Evolutionary conservation across 345 rosid species (phyloP), one percentile per base, ranked within the genome.

Genomic region (Boechera retrofracta): DNA sequence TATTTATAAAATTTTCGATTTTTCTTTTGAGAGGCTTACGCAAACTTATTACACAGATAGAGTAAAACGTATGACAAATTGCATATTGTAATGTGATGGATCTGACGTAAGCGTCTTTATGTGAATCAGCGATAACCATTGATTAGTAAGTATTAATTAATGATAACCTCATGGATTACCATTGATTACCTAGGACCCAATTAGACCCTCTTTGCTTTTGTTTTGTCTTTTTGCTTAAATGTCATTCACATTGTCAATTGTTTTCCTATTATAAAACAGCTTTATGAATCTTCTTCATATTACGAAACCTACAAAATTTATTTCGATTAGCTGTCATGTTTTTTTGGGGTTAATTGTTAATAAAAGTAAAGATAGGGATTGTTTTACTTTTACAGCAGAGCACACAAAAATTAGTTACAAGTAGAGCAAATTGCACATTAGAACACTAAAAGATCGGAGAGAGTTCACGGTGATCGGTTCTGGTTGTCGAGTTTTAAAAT

Each of bases 61-160:
- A 75, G 54, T 58, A n/a, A 58, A 60, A 75, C 59, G 66, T 35
- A 56, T 66, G 41, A 47, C 42, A 47, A 45, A 24, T 16, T 48
- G 29, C 38, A 35, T 65, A 9, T 44, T 65, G 16, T 11, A 24
- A 35, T n/a, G 45, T 9, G 77, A 64, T 32, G 56, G 57, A 29
- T 41, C 32, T 62, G 63, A 73, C 33, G 69, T 64, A 41, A 52
- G 15, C 52, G 39, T 49, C 42, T 49, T 49, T 6, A 36, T 61
- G 60, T 29, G 77, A 35, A 49, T 62, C 33, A 36, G 61, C 36
- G 53, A 61, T 72, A 49, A 39, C 62, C 69, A 59, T 45, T 58
- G 33, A 32, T 51, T 52, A 52, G 12, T 59, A n/a, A 21, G 0
- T 15, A 8, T 18, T 61, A 51, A 38, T 61, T 59, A 58, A 45